phyloP scores from a whole-genome alignment of 2,329 filamentous ascomycete species.

The Fusarium bactridioides region DNA sequence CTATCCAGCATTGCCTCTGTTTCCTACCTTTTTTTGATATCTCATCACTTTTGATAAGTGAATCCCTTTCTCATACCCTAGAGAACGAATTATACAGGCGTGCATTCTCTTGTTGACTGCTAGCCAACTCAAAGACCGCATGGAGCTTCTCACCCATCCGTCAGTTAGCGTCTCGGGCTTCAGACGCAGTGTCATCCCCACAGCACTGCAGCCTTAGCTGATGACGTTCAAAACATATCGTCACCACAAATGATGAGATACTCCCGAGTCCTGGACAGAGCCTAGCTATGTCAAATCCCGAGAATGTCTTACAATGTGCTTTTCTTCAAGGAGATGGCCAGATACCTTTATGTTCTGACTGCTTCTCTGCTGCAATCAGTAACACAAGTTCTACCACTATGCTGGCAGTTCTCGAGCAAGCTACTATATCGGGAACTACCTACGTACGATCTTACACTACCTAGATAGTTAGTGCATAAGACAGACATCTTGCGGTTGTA shows the following conservation, averaged over 20 bases:
- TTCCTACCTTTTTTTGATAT: neutral
- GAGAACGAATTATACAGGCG: neutral
- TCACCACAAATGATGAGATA: neutral
- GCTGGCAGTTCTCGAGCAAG: neutral
- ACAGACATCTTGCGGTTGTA: slow-evolving; percentile 10
- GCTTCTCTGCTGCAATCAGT: neutral
- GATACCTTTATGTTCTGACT: neutral
- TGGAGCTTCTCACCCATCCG: neutral
- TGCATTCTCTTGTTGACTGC: neutral
- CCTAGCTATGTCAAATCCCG: neutral
- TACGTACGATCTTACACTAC: too few relatives aligned
- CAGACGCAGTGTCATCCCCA: slow-evolving; percentile 18
- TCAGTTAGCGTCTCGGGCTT: slow-evolving; percentile 10
- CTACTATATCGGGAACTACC: neutral
- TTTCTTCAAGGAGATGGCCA: neutral
- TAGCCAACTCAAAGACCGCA: neutral
- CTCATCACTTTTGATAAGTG: neutral
- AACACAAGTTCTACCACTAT: neutral
- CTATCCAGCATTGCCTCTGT: neutral
- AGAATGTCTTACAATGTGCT: neutral
- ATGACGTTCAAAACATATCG: slow-evolving; percentile 12
- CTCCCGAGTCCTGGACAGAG: neutral
- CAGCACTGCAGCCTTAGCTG: slow-evolving; percentile 16
- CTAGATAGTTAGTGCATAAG: neutral
- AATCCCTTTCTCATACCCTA: neutral